Conservation (phyloP, 208 protist genomes). For the Histomonas meleagridis region DNA sequence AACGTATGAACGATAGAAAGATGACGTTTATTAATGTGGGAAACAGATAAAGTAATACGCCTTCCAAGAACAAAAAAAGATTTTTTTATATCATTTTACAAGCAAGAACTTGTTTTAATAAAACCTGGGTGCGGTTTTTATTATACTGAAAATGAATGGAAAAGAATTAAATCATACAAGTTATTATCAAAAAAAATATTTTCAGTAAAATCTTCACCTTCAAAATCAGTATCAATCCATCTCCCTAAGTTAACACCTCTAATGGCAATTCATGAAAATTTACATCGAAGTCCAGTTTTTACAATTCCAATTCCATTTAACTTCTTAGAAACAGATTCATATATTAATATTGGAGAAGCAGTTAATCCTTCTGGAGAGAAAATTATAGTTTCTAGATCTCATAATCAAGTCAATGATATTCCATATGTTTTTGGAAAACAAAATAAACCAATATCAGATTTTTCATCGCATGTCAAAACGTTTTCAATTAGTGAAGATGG, state of each 20-base stretch:
- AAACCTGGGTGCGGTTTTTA: not conserved
- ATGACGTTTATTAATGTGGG: too few species aligned
- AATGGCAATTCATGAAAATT: constrained; percentile 17
- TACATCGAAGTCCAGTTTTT: not conserved
- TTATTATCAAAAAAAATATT: not conserved
- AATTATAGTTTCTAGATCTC: not conserved
- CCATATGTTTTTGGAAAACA: not conserved
- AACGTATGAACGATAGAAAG: too few species aligned
- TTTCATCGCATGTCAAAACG: not conserved
- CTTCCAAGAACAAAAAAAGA: not conserved
- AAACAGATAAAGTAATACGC: too few species aligned
- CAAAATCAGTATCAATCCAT: not conserved
- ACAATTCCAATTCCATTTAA: not conserved
- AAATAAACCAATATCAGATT: not conserved
- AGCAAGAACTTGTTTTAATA: not conserved
- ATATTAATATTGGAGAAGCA: not conserved
- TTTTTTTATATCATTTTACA: not conserved
- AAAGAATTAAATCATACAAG: not conserved
- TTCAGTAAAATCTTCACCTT: not conserved
- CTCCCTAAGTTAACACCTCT: not conserved
- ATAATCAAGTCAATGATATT: not conserved
- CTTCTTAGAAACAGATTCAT: not conserved
- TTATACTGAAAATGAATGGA: not conserved
- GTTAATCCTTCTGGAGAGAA: not conserved
- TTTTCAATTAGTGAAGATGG: not conserved